These are phyloP conservation scores for Nelumbo lutea DNA, from an alignment of 164 flowering plant genomes.

Conservation along the genomic window DNA sequence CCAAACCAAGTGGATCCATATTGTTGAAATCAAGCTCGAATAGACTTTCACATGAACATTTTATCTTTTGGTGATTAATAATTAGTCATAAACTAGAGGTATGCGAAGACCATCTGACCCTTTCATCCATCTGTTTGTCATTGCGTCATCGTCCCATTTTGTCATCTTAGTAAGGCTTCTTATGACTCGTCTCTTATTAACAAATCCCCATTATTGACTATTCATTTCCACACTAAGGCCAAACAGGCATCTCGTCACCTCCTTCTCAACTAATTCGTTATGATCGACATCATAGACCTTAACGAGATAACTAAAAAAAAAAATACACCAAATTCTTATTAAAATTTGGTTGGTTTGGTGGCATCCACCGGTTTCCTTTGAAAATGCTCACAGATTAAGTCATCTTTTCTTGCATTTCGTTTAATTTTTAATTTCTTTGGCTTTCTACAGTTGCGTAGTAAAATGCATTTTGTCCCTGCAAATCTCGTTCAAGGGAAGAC, in stretches of 20 bases:
- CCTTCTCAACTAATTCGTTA: too few relatives aligned
- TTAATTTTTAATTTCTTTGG: background rate
- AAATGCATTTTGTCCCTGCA: background rate
- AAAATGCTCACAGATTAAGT: background rate
- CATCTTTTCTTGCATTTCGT: background rate
- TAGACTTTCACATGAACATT: too few relatives aligned
- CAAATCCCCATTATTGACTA: background rate
- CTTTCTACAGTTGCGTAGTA: background rate
- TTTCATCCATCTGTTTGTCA: background rate
- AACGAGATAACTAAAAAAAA: background rate
- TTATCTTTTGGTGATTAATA: too few relatives aligned
- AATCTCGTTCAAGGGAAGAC: too few relatives aligned
- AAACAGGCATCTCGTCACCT: too few relatives aligned
- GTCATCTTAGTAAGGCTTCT: background rate
- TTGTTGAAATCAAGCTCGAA: too few relatives aligned
- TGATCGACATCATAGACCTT: background rate
- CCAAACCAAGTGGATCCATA: too few relatives aligned
- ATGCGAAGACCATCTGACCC: constrained; percentile 7
- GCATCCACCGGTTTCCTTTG: background rate
- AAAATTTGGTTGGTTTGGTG: constrained; percentile 5
- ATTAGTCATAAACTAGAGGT: background rate
- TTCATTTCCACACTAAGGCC: too few relatives aligned
- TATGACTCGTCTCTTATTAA: background rate
- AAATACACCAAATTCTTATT: background rate
- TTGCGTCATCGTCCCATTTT: background rate